phyloP scores from a whole-genome alignment of 192 early-diverging fungal genomes.

The Backusella luteola region DNA sequence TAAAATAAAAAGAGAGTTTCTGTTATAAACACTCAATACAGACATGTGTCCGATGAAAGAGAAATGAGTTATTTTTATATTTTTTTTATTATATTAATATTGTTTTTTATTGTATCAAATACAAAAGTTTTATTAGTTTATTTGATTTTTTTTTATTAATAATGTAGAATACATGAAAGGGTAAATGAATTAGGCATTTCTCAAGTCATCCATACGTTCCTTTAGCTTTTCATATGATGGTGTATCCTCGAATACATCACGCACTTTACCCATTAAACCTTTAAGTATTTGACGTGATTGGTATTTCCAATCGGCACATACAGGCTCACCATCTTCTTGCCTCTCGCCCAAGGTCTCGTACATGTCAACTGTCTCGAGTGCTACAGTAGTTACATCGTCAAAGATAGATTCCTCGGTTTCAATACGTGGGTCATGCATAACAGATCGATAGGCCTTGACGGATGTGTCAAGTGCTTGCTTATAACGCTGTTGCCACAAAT shows the following conservation, averaged over 20 bases:
- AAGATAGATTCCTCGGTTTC: conserved; percentile 71
- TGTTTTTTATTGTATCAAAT: not conserved
- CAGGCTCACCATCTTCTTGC: conserved; percentile 44
- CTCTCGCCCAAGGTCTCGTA: conserved; percentile 76
- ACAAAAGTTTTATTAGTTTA: not conserved
- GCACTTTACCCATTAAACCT: conserved; percentile 80
- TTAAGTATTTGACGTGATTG: conserved; percentile 81
- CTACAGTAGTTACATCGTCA: conserved; percentile 63
- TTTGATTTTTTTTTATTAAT: not conserved
- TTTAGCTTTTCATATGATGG: conserved; percentile 58
- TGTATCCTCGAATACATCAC: conserved; percentile 69
- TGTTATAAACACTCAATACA: not conserved
- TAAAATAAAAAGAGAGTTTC: not conserved
- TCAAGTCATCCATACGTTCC: conserved; percentile 55
- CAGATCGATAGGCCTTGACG: conserved; percentile 80
- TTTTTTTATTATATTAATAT: not conserved
- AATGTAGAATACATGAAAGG: not conserved
- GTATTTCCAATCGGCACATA: conserved; percentile 89
- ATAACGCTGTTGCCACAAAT: conserved; percentile 62
- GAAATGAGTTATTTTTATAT: not conserved
- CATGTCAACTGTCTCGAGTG: conserved; percentile 74
- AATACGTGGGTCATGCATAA: conserved; percentile 75
- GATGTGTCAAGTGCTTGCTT: conserved; percentile 74
- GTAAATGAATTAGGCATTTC: not conserved
- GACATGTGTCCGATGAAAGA: not conserved